Evolutionary conservation across 805 yeast genomes (phyloP).

Genomic region (Kregervanrija fluxuum): DNA sequence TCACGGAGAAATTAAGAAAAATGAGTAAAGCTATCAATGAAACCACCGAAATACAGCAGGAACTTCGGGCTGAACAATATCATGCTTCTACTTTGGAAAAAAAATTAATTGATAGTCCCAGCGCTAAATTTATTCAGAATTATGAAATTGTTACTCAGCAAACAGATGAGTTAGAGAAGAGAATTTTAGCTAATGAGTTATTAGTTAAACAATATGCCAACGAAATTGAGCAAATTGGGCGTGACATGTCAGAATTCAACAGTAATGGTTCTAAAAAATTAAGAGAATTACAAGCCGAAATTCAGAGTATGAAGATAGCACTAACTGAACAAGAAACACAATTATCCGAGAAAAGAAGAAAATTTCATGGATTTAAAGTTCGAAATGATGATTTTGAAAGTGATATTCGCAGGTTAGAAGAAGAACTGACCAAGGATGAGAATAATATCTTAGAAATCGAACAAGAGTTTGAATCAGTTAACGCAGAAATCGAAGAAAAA

Average conservation of each 20-base stretch:
- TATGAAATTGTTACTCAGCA: slow-evolving; percentile 5
- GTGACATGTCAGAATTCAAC: slow-evolving; percentile 77
- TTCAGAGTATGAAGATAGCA: slow-evolving; percentile 32
- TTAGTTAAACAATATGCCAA: slow-evolving; percentile 31
- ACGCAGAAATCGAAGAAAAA: slow-evolving; percentile 23
- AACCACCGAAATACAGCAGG: slow-evolving; percentile 52
- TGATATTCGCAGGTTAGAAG: slow-evolving; percentile 44
- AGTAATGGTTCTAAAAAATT: slow-evolving; percentile 76
- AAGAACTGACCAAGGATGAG: slow-evolving; percentile 32
- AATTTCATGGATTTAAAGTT: slow-evolving; percentile 56
- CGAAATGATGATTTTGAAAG: slow-evolving; percentile 60
- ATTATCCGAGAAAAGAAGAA: slow-evolving; percentile 41
- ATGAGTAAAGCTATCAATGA: slow-evolving; percentile 38
- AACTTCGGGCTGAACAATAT: slow-evolving; percentile 49
- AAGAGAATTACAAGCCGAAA: slow-evolving; percentile 51
- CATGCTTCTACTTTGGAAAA: slow-evolving; percentile 49
- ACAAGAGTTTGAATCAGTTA: slow-evolving; percentile 19
- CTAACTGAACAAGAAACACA: slow-evolving; percentile 30
- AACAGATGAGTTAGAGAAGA: slow-evolving; percentile 37
- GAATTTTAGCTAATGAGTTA: slow-evolving; percentile 35
- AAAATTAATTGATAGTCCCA: slow-evolving; percentile 47
- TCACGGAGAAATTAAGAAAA: slow-evolving; percentile 34
- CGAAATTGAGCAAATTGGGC: slow-evolving; percentile 51
- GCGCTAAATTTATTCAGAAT: slow-evolving; percentile 47
- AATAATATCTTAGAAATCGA: slow-evolving; percentile 29